Percentiles rank a stretch among this genome's conserved stretches.
phyloP scores from a whole-genome alignment of 441 rosid genomes.

The Pelargonium australe region DNA sequence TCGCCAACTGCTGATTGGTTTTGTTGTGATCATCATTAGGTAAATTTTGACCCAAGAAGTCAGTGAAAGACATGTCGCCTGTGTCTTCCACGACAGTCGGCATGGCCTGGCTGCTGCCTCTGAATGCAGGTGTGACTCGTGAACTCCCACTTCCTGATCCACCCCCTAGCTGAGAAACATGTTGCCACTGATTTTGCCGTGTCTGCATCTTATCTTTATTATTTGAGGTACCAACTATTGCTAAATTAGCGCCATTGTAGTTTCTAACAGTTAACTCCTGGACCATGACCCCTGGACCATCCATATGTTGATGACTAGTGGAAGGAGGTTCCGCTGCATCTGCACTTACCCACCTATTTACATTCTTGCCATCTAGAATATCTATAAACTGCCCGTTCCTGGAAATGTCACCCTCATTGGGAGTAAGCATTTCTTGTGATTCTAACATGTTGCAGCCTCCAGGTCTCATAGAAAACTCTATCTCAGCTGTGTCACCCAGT shows the following conservation, averaged over 20 bases:
- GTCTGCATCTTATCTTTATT: conserved; percentile 43
- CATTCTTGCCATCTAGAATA: conserved; percentile 46
- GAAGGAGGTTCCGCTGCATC: conserved; percentile 40
- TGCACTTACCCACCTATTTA: conserved; percentile 21
- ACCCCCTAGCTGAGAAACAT: conserved; percentile 39
- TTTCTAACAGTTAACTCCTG: conserved; percentile 71
- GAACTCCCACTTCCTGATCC: conserved; percentile 53
- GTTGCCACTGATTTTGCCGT: conserved; percentile 44
- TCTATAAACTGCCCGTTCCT: conserved; percentile 48
- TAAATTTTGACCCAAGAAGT: not conserved
- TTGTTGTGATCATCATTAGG: not conserved
- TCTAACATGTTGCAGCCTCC: conserved; percentile 38
- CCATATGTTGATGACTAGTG: conserved; percentile 30
- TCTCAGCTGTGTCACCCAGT: conserved; percentile 29
- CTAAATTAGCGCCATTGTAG: conserved; percentile 43
- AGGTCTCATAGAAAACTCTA: conserved; percentile 42
- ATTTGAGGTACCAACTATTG: conserved; percentile 58
- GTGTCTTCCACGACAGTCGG: conserved; percentile 28
- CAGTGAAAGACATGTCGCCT: conserved; percentile 31
- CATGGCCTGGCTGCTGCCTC: conserved; percentile 28
- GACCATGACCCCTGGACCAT: conserved; percentile 50
- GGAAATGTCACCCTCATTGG: conserved; percentile 29
- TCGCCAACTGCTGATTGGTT: not conserved
- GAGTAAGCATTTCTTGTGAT: conserved; percentile 37
- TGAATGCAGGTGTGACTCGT: not conserved